Evolutionary conservation across 169 alveolate genomes (phyloP).

Genomic region (Hepatocystis sp.): DNA sequence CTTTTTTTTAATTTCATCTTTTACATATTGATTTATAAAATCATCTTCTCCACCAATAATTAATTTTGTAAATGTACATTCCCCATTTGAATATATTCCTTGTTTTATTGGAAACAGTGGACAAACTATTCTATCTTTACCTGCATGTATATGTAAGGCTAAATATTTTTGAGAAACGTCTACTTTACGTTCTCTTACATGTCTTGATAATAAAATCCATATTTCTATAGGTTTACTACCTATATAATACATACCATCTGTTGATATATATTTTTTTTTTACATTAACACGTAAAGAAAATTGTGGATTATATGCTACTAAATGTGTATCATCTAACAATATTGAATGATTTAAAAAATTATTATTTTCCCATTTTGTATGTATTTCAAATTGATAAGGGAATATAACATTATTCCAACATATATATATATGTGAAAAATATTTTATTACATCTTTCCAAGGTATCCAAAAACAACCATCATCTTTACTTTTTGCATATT

Average conservation of each 20-base stretch:
- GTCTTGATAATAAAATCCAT: conserved; percentile 85
- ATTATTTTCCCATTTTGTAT: conserved; percentile 84
- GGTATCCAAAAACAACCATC: conserved; percentile 92
- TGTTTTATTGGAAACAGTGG: conserved; percentile 86
- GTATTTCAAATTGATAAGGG: conserved; percentile 80
- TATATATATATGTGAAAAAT: conserved; percentile 92
- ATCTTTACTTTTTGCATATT: conserved; percentile 78
- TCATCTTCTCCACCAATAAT: conserved; percentile 63
- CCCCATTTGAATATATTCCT: conserved; percentile 89
- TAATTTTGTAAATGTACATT: conserved; percentile 84
- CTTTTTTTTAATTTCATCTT: conserved; percentile 1
- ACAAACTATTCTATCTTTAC: conserved; percentile 80
- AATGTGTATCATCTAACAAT: conserved; percentile 87
- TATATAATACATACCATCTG: conserved; percentile 47
- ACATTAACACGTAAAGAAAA: conserved; percentile 71
- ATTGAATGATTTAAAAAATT: conserved; percentile 78
- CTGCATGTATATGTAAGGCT: conserved; percentile 84
- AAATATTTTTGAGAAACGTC: conserved; percentile 81
- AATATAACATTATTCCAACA: conserved; percentile 89
- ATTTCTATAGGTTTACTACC: conserved; percentile 79
- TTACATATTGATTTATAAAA: background rate
- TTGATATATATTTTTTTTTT: conserved; percentile 56
- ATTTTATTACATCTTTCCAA: conserved; percentile 89
- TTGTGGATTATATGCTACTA: conserved; percentile 90
- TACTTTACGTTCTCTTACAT: conserved; percentile 77